phyloP scores from a whole-genome alignment of 2,329 filamentous ascomycete species.

The Pyricularia pennisetigena region DNA sequence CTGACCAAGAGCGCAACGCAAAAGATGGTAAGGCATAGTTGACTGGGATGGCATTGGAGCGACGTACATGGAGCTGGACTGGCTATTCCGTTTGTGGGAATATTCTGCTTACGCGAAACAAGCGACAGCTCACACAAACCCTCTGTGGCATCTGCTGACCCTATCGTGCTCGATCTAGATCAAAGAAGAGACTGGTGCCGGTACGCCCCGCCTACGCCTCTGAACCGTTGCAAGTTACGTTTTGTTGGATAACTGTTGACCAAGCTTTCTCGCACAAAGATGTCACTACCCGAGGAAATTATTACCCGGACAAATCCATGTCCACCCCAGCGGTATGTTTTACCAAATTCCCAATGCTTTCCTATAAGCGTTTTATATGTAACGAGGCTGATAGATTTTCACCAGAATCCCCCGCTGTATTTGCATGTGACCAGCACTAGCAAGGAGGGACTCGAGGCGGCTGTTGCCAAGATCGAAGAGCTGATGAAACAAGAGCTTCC shows the following conservation, averaged over 20 bases:
- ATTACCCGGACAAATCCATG: conserved; percentile 97
- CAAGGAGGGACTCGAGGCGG: conserved; percentile 84
- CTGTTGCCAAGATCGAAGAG: conserved; percentile 81
- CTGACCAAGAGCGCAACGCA: conserved; percentile 95
- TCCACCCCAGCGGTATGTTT: conserved; percentile 76
- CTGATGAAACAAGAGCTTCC: conserved; percentile 94
- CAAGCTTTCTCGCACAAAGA: conserved; percentile 57
- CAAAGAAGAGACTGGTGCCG: conserved; percentile 98
- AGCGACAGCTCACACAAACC: conserved; percentile 50
- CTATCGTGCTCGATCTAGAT: conserved; percentile 85
- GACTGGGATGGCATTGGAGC: conserved; percentile 18
- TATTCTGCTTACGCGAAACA: conserved; percentile 61
- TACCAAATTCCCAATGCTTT: background rate
- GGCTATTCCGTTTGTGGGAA: conserved; percentile 34
- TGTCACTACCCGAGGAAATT: conserved; percentile 95
- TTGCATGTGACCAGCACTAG: conserved; percentile 90
- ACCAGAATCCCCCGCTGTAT: conserved; percentile 82
- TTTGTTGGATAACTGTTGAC: conserved; percentile 48
- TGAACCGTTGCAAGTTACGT: conserved; percentile 24
- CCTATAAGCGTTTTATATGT: background rate
- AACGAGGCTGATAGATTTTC: conserved; percentile 7
- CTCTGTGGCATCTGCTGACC: conserved; percentile 93
- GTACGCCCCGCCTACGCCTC: conserved; percentile 64
- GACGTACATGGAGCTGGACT: conserved; percentile 7
- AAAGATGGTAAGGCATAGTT: conserved; percentile 77